Percentiles rank a stretch among this genome's conserved stretches.
phyloP scores from a whole-genome alignment of 495 filamentous ascomycete species.

The Penicillium soppii region DNA sequence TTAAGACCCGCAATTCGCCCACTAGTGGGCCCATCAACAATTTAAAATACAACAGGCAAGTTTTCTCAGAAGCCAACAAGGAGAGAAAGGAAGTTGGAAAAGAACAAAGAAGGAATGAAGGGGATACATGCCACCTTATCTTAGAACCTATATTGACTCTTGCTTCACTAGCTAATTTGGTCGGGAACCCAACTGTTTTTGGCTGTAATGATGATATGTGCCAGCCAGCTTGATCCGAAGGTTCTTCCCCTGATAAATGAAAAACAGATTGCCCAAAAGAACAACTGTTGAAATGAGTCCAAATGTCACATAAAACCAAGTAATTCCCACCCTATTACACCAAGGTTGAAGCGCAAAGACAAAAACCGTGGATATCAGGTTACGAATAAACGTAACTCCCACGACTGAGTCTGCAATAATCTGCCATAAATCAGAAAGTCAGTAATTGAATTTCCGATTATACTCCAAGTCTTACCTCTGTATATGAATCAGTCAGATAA shows the following conservation, averaged over 20 bases:
- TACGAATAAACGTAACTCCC: constrained; percentile 31
- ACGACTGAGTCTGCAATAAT: constrained; percentile 37
- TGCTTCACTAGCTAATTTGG: neutral
- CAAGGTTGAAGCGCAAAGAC: constrained; percentile 35
- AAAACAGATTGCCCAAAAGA: constrained; percentile 19
- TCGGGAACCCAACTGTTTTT: neutral
- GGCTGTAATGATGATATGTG: constrained; percentile 16
- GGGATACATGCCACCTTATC: too few species aligned
- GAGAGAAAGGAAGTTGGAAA: too few species aligned
- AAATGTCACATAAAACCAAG: constrained; percentile 23
- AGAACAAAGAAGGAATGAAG: too few species aligned
- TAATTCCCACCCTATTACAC: constrained; percentile 22
- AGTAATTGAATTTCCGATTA: neutral
- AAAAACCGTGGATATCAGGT: constrained; percentile 28
- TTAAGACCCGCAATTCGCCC: too few species aligned
- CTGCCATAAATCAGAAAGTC: constrained; percentile 10
- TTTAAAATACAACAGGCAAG: too few species aligned
- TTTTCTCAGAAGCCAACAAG: too few species aligned
- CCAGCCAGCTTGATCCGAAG: constrained; percentile 8
- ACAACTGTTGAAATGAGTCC: constrained; percentile 15
- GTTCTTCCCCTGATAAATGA: constrained; percentile 22
- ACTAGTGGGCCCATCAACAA: too few species aligned
- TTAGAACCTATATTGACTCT: too few species aligned
- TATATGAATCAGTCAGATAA: constrained; percentile 36
- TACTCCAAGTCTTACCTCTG: constrained; percentile 22